phyloP scores from a whole-genome alignment of 257 asterid species.

The Petunia axillaris region DNA sequence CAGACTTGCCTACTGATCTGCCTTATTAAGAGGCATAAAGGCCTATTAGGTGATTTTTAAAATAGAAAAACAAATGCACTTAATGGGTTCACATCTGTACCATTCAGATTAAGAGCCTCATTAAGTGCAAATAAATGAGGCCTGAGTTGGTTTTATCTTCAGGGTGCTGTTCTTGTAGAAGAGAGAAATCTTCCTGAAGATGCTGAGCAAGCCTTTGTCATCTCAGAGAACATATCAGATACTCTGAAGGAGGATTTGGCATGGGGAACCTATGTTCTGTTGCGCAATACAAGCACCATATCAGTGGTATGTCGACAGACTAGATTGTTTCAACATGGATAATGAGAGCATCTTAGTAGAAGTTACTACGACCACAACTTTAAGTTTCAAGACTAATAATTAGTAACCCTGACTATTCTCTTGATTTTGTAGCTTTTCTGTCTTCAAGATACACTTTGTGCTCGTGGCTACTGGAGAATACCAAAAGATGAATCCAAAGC shows the following conservation, averaged over 20 bases:
- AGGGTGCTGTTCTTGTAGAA: slow-evolving; percentile 69
- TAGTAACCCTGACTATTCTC: background rate
- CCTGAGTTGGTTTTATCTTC: slow-evolving; percentile 31
- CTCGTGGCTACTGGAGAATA: slow-evolving; percentile 87
- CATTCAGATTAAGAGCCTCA: background rate
- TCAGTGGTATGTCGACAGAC: slow-evolving; percentile 65
- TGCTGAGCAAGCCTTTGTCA: slow-evolving; percentile 70
- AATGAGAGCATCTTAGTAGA: slow-evolving; percentile 11
- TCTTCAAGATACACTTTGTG: slow-evolving; percentile 65
- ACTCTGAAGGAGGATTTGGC: slow-evolving; percentile 83
- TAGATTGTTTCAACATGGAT: slow-evolving; percentile 17
- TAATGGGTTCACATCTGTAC: background rate
- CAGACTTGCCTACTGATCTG: too few relatives aligned
- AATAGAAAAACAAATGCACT: too few relatives aligned
- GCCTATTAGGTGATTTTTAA: too few relatives aligned
- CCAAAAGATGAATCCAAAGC: slow-evolving; percentile 62
- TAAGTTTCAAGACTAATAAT: slow-evolving; percentile 3
- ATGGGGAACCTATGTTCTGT: slow-evolving; percentile 82
- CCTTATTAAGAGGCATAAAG: too few relatives aligned
- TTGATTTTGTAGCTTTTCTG: slow-evolving; percentile 63
- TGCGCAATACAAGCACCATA: slow-evolving; percentile 87
- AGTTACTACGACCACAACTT: background rate
- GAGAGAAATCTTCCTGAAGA: slow-evolving; percentile 67
- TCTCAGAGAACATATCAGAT: slow-evolving; percentile 58
- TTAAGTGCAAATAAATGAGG: background rate